Conservation (phyloP, 2,329 filamentous ascomycete genomes). For the Phyllachora maydis region DNA sequence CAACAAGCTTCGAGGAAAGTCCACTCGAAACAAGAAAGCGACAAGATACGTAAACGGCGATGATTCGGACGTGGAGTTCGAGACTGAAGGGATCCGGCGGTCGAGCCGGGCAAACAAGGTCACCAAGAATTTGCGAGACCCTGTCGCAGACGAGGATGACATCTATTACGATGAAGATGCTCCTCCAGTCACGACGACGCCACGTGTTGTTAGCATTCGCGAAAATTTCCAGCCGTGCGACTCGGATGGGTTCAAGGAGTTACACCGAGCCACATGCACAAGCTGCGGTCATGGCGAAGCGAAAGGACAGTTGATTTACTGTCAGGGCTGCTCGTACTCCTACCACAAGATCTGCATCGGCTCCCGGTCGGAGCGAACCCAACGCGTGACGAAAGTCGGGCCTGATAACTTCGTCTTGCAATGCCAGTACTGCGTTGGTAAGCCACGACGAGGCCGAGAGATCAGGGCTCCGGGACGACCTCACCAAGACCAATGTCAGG, state of each 20-base stretch:
- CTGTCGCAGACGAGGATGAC: constrained; percentile 33
- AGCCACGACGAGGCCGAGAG: constrained; percentile 44
- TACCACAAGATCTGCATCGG: constrained; percentile 78
- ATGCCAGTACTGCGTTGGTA: constrained; percentile 65
- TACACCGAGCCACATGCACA: constrained; percentile 54
- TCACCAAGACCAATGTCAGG: constrained; percentile 48
- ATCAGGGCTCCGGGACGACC: constrained; percentile 18
- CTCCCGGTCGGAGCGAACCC: constrained; percentile 51
- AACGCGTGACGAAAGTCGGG: constrained; percentile 70
- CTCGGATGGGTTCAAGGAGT: constrained; percentile 44
- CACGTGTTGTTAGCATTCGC: constrained; percentile 42
- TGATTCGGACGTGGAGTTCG: too few relatives aligned
- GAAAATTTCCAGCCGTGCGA: constrained; percentile 50
- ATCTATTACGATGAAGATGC: constrained; percentile 24
- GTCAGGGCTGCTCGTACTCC: constrained; percentile 72
- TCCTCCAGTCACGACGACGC: constrained; percentile 18
- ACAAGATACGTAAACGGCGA: too few relatives aligned
- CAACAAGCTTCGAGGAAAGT: too few relatives aligned
- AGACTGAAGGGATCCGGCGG: constrained; percentile 28
- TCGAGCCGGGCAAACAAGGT: constrained; percentile 24
- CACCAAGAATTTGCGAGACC: constrained; percentile 25
- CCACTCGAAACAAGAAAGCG: too few relatives aligned
- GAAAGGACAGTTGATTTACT: constrained; percentile 58
- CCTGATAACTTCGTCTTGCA: constrained; percentile 68
- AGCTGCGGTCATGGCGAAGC: constrained; percentile 39